Base-by-base conservation (phyloP, 345 rosid genomes). In the Brassica nigra region DNA sequence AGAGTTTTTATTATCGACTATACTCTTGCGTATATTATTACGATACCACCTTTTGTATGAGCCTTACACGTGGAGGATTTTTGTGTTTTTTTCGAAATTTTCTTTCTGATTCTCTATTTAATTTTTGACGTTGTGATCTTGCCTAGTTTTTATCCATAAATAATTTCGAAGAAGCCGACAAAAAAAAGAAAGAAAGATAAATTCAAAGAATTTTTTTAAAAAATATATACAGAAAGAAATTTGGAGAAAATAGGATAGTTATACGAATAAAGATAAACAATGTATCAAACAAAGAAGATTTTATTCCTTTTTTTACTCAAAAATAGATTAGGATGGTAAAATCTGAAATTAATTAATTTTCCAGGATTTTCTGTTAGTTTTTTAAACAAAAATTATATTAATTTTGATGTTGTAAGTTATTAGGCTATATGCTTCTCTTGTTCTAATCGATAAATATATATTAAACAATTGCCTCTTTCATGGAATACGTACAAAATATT, bases 51-150 rank as follows among this genome's bases (percentile, higher is more conserved):
- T 69, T 2, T 5, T 18, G 0, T 36, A 6, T 0, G 0, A 1
- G 1, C 7, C 29, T 72, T 78, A 29, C 82, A 72, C 82, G 77
- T 78, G 82, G 81, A 29, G 0, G 0, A 0, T 31, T n/a, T 54
- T 34, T 33, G 10, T 29, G 64, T 20, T 3, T 69, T 44, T 62
- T 42, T 31, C 6, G 5, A 27, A 33, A 10, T 23, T 31, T 16
- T 6, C 3, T 8, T 64, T 78, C 27, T 54, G 66, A 36, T 6
- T 55, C 39, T 63, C 36, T 27, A 33, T 57, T 67, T 6, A 1
- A 9, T 5, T 33, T 14, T 36, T 63, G 47, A 23, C 58, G 76
- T 10, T 70, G 37, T 34, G 9, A 49, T 62, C 23, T 47, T 6
- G 30, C 18, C 20, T 23, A 33, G 39, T 62, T 70, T 34, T 62